A percentile compares a stretch with the other conserved stretches of the same genome.
Evolutionary conservation across 768 basidiomycete genomes (phyloP).

Genomic region (Naganishia kalamii): DNA sequence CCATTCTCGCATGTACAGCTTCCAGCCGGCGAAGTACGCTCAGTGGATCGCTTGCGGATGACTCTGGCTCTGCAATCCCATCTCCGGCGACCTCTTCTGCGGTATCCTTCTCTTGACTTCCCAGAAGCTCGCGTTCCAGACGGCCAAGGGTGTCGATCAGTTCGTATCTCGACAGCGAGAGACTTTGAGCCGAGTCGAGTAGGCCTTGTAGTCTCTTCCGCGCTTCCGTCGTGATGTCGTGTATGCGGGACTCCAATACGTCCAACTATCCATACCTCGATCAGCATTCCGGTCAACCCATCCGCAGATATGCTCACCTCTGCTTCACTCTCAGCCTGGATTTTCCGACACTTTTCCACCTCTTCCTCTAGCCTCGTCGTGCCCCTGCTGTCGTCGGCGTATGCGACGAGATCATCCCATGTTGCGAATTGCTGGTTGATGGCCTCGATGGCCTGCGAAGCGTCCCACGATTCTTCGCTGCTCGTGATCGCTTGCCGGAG

Average conservation of each 20-base stretch:
- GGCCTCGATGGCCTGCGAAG: neutral
- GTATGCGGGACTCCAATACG: slow-evolving; percentile 27
- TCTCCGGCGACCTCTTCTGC: neutral
- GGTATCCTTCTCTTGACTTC: slow-evolving; percentile 31
- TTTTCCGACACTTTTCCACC: neutral
- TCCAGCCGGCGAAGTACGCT: slow-evolving; percentile 79
- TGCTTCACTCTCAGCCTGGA: neutral
- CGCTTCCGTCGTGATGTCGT: slow-evolving; percentile 53
- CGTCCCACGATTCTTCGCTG: neutral
- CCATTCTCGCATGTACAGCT: slow-evolving; percentile 65
- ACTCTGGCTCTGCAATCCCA: slow-evolving; percentile 47
- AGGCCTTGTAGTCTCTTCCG: slow-evolving; percentile 52
- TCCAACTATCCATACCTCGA: slow-evolving; percentile 30
- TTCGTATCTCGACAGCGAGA: slow-evolving; percentile 68
- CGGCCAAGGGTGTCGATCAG: slow-evolving; percentile 70
- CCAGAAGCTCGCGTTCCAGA: slow-evolving; percentile 60
- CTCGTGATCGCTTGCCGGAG: neutral
- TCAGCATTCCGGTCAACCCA: too few relatives aligned
- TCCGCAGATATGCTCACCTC: neutral
- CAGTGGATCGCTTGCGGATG: slow-evolving; percentile 21
- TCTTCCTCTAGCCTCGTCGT: neutral
- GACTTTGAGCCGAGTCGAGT: slow-evolving; percentile 62
- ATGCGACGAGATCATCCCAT: slow-evolving; percentile 53
- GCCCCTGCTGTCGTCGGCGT: neutral
- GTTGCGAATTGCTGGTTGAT: slow-evolving; percentile 47